Conservation (phyloP, 208 protist species). For the Vickermania spadyakhi region DNA sequence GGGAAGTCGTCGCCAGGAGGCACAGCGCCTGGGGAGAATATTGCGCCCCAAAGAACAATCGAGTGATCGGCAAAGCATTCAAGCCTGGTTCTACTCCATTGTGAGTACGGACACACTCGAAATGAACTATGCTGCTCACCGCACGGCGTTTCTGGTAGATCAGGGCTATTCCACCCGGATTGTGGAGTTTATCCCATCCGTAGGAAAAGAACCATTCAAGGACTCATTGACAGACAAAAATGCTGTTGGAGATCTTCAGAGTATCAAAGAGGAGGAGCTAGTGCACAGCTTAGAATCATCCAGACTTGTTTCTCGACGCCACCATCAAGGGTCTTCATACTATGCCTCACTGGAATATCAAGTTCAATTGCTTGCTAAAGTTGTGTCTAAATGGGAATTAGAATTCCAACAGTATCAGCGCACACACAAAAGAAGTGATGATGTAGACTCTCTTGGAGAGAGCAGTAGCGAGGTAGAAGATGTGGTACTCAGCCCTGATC, state of each 20-base stretch:
- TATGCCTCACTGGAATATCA: slow-evolving; percentile 40
- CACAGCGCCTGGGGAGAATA: slow-evolving; percentile 96
- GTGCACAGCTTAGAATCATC: slow-evolving; percentile 15
- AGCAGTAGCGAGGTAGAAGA: slow-evolving; percentile 15
- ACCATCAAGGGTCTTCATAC: neutral
- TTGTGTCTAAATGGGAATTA: slow-evolving; percentile 80
- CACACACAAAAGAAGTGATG: neutral
- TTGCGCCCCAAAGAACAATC: slow-evolving; percentile 80
- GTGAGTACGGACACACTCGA: slow-evolving; percentile 97
- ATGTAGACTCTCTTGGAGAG: slow-evolving; percentile 8
- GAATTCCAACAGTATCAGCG: slow-evolving; percentile 40
- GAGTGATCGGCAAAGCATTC: slow-evolving; percentile 73
- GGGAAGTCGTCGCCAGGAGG: slow-evolving; percentile 93
- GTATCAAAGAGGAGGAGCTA: slow-evolving; percentile 67
- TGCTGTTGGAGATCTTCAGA: slow-evolving; percentile 37
- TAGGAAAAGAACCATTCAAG: no score
- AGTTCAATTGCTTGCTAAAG: slow-evolving; percentile 55
- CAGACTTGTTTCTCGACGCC: neutral
- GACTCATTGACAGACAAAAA: no score
- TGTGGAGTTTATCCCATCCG: slow-evolving; percentile 35
- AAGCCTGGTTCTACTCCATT: slow-evolving; percentile 99
- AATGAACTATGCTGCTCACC: slow-evolving; percentile 94
- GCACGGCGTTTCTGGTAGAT: slow-evolving; percentile 98
- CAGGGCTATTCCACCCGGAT: slow-evolving; percentile 86
- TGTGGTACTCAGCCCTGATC: no score